These are phyloP conservation scores for Cytospora schulzeri DNA, from an alignment of 2,329 filamentous ascomycete species.

Conservation along the genomic window DNA sequence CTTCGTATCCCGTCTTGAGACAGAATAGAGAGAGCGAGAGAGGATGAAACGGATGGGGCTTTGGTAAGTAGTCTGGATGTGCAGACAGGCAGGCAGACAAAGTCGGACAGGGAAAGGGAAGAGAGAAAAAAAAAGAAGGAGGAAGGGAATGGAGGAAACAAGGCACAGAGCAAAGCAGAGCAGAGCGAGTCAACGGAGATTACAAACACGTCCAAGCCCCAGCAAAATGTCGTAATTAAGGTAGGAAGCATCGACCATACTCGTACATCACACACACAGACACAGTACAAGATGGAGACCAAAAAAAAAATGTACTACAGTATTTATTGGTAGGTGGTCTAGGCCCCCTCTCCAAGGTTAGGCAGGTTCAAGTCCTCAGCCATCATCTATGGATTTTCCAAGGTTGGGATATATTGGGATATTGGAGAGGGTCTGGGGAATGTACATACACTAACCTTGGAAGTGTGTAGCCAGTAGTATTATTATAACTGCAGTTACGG, in stretches of 20 bases:
- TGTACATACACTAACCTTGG: too few relatives aligned
- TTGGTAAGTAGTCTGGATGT: neutral
- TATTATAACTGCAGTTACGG: too few relatives aligned
- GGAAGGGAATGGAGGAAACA: neutral
- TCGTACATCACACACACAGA: neutral
- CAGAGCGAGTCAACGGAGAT: slow-evolving; percentile 13
- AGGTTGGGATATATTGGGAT: too few relatives aligned
- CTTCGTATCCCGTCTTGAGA: neutral
- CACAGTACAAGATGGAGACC: neutral
- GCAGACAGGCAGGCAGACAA: neutral
- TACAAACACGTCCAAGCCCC: neutral
- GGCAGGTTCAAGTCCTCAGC: neutral
- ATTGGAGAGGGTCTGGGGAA: too few relatives aligned
- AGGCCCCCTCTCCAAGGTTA: neutral
- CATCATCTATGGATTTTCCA: too few relatives aligned
- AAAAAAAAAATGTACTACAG: neutral
- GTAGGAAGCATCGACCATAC: neutral
- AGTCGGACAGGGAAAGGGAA: slow-evolving; percentile 11
- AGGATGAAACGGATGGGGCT: neutral
- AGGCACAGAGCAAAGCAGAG: slow-evolving; percentile 10
- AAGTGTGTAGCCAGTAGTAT: too few relatives aligned
- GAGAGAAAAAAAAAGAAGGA: neutral
- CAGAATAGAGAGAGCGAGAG: neutral
- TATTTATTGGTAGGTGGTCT: neutral
- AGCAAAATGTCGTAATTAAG: neutral